Conservation (phyloP, 1,284 basidiomycete species). For the Cutaneotrichosporon spelunceum region DNA sequence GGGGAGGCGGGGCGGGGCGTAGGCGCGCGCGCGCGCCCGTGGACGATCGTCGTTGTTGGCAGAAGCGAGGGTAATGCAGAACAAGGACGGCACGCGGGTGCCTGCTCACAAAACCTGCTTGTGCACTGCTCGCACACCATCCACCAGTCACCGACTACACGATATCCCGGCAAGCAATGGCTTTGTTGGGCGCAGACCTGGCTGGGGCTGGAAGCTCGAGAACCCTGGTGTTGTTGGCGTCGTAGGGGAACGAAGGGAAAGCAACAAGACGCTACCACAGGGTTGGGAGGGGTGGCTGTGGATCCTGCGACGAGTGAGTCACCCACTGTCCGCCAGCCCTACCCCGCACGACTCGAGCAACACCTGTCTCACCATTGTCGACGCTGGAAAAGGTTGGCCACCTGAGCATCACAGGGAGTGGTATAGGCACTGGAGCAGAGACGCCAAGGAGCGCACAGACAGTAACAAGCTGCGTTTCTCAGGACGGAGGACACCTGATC, state of each 20-base stretch:
- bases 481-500: too few species aligned
- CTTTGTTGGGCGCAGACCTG: neutral
- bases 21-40: too few species aligned
- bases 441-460: too few species aligned
- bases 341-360: neutral
- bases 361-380: neutral
- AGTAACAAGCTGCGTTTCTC: too few species aligned
- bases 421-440: too few species aligned
- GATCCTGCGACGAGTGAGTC: slow-evolving; percentile 2
- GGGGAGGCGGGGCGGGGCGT: too few species aligned
- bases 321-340: neutral
- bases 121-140: neutral
- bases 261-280: neutral
- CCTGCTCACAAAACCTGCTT: neutral
- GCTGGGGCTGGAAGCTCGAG: neutral
- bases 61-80: neutral
- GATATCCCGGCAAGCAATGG: neutral
- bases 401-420: too few species aligned
- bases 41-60: neutral
- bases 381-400: too few species aligned
- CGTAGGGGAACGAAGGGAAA: neutral
- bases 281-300: neutral
- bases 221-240: neutral
- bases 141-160: neutral
- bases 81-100: neutral